Base-by-base conservation (phyloP, 1,284 basidiomycete genomes). In the Microbotryum saponariae region DNA sequence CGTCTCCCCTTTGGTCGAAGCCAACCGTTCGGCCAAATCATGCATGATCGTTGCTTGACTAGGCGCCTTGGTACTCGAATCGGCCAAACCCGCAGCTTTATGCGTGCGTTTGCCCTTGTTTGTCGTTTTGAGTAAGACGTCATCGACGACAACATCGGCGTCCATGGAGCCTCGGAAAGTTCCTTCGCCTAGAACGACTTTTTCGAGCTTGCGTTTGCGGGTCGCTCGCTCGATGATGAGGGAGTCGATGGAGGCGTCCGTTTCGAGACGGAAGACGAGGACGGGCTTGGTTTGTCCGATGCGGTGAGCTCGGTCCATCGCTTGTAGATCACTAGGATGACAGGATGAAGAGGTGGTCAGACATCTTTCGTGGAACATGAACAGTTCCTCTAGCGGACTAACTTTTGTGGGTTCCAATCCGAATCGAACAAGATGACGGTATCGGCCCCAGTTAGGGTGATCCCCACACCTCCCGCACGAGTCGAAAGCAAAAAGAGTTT, bases 231-330 rank as follows among this genome's bases (percentile, higher is more conserved):
- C 65, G 46, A 68, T 60, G 20, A 68, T 60, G 25, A 51, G 51
- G 25, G 54, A 51, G 37, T 68, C 67, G 61, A 68, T 59, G 2
- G 64, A 60, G 44, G 60, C 56, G 47, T 57, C 65, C 5, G 67
- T 63, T 0, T 58, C 65, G 55, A 69, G 51, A n/a, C 67, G 62
- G 60, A 65, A 67, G 23, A 67, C 65, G 51, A 69, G 61, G 14
- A 62, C 57, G 10, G 67, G 62, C 27, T 67, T 69, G 16, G 55
- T 67, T 51, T 69, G 93, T 2, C 93, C 93, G 62, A 97, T 97
- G 8, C 93, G 85, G 75, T 97, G 93, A 0, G 91, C 93, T 42
- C 93, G 83, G 73, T 96, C 94, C 75, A 94, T 91, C 0, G 94
- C 94, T 76, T 98, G 93, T 6, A 91, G 79, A 69, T 98, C 94